Base-by-base conservation (phyloP, 2,329 filamentous ascomycete species). In the Corinectria fuckeliana region DNA sequence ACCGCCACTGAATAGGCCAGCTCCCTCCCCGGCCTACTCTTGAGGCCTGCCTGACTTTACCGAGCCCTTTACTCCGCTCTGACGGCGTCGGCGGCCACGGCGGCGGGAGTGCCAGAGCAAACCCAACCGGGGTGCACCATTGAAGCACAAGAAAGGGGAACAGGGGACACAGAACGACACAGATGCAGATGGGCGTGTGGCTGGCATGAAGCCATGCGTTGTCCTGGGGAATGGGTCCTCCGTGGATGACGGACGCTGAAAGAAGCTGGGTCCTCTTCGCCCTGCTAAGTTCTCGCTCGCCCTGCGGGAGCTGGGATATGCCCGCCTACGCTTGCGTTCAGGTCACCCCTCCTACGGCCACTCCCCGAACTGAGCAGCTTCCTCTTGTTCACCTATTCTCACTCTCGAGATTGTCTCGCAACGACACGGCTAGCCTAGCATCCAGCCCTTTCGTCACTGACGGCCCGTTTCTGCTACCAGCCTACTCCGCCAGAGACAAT, bases 221-320 rank as follows among this genome's bases (percentile, higher is more conserved):
- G 44, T 48, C 38, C 38, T 36, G 49, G 56, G 49, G 39, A 47
- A 53, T 34, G 41, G 44, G 41, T 49, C 42, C 41, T 38, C 32
- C 38, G 42, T 23, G 28, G 32, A 45, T 34, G 39, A 30, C 21
- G 26, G 36, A 36, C 34, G 38, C 23, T 55, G 42, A 21, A 48
- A 26, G 54, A 49, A 67, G 51, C 60, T 65, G 57, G 58, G 51
- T 45, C 56, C 66, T 53, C 61, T 61, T 61, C 49, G 3, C 23
- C 38, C 23, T 52, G 52, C 49, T 47, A 23, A 50, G 30, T 26
- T 59, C 44, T 50, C 2, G n/a, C 32, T n/a, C 26, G 55, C 58
- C 39, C 53, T 25, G 48, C 41, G 51, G 21, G 47, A 54, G 44
- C 58, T 56, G 47, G 66, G 66, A 50, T 63, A 61, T 69, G 62